A percentile compares a stretch with the other conserved stretches of the same genome.
These are phyloP conservation scores for Starmerella bacillaris DNA, from an alignment of 805 yeast genomes.

Conservation along the genomic window DNA sequence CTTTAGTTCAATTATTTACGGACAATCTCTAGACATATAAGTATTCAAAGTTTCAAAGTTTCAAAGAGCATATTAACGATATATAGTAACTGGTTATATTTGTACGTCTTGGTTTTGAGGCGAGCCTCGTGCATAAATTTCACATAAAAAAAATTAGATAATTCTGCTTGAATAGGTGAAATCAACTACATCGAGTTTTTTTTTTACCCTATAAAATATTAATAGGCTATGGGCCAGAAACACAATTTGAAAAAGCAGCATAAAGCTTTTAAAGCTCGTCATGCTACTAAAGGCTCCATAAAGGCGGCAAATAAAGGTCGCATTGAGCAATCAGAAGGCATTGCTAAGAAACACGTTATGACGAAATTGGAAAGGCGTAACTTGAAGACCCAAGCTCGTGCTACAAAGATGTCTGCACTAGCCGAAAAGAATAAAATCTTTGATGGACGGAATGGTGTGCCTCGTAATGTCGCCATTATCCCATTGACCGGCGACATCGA, in stretches of 20 bases:
- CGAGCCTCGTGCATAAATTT: too few relatives aligned
- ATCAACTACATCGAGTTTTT: background rate
- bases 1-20: too few relatives aligned
- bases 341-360: slow-evolving; percentile 24
- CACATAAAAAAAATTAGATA: background rate
- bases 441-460: slow-evolving; percentile 64
- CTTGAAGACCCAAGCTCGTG: slow-evolving; percentile 53
- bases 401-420: slow-evolving; percentile 46
- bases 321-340: slow-evolving; percentile 46
- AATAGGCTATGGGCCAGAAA: slow-evolving; percentile 38
- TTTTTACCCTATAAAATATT: background rate
- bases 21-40: too few relatives aligned
- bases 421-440: slow-evolving; percentile 49
- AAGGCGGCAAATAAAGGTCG: slow-evolving; percentile 69
- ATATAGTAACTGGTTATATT: too few relatives aligned
- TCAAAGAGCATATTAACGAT: too few relatives aligned
- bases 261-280: slow-evolving; percentile 81
- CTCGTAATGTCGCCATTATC: slow-evolving; percentile 63
- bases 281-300: slow-evolving; percentile 72
- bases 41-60: too few relatives aligned
- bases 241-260: slow-evolving; percentile 67
- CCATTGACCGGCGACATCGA: slow-evolving; percentile 61
- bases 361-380: slow-evolving; percentile 60
- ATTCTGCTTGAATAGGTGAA: background rate
- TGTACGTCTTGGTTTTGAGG: too few relatives aligned